These are phyloP conservation scores for Starmerella floris DNA, from an alignment of 805 yeast genomes.

Conservation along the genomic window DNA sequence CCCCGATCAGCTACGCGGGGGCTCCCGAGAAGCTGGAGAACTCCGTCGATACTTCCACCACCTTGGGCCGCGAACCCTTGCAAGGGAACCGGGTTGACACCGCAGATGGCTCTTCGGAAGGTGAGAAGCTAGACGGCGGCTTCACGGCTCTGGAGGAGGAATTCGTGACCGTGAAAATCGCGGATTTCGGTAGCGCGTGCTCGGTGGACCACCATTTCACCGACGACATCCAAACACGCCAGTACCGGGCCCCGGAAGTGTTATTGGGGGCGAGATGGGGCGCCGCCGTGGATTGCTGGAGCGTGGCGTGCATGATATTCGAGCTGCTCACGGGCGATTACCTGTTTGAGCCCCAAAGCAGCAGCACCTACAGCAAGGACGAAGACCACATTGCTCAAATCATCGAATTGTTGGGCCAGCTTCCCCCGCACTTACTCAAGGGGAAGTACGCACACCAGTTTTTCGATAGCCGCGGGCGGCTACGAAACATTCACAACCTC, in stretches of 20 bases:
- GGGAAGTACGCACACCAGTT: conserved; percentile 50
- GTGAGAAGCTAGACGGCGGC: not conserved
- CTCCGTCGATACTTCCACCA: too few relatives aligned
- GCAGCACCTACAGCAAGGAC: conserved; percentile 57
- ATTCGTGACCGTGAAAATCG: conserved; percentile 67
- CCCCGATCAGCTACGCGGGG: too few relatives aligned
- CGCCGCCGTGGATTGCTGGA: conserved; percentile 89
- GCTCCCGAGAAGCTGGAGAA: not conserved
- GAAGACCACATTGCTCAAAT: conserved; percentile 96
- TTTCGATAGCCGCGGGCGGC: conserved; percentile 52
- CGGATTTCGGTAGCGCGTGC: conserved; percentile 88
- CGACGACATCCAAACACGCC: conserved; percentile 81
- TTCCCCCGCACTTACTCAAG: conserved; percentile 48
- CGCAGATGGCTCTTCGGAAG: not conserved
- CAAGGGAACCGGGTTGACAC: not conserved
- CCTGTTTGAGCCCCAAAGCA: conserved; percentile 68
- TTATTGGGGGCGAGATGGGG: conserved; percentile 81
- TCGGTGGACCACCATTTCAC: conserved; percentile 71
- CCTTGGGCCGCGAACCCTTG: not conserved
- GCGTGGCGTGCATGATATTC: conserved; percentile 81
- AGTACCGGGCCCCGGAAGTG: conserved; percentile 85
- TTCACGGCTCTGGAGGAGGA: conserved; percentile 25
- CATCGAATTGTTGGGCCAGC: conserved; percentile 61
- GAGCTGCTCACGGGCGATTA: conserved; percentile 92
- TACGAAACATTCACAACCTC: conserved; percentile 65